These are phyloP conservation scores for Daldinia decipiens DNA, from an alignment of 495 filamentous ascomycete genomes.

Conservation along the genomic window DNA sequence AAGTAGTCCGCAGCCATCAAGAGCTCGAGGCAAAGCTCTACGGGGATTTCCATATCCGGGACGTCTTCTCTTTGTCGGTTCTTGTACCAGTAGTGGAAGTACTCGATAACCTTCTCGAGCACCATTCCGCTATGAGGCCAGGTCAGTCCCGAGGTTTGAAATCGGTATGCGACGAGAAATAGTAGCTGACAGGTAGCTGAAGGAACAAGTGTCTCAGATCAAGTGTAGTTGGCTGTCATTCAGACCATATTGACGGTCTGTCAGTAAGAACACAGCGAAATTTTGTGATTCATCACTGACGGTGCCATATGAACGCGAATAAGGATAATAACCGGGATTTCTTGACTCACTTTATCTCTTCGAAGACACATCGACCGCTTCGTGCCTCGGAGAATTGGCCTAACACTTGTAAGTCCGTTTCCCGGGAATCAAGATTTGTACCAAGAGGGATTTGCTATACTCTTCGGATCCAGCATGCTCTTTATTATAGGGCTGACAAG, in stretches of 20 bases:
- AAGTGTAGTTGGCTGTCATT: constrained; percentile 66
- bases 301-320: constrained; percentile 12
- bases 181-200: neutral
- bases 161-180: constrained; percentile 2
- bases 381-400: constrained; percentile 76
- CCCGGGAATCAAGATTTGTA: neutral
- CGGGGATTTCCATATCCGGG: constrained; percentile 86
- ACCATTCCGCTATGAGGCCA: constrained; percentile 71
- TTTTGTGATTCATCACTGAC: constrained; percentile 54
- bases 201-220: constrained; percentile 59
- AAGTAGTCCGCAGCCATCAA: constrained; percentile 83
- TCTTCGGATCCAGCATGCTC: constrained; percentile 83
- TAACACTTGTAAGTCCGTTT: constrained; percentile 48
- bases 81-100: constrained; percentile 89
- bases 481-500: constrained; percentile 79
- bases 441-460: constrained; percentile 57
- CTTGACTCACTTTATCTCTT: constrained; percentile 74
- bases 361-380: constrained; percentile 71
- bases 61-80: constrained; percentile 79
- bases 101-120: constrained; percentile 91
- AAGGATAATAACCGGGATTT: constrained; percentile 2
- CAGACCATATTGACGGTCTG: constrained; percentile 55
- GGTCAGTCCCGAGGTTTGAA: constrained; percentile 16
- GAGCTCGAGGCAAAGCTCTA: constrained; percentile 80
- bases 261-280: constrained; percentile 56